A percentile compares a stretch with the other conserved stretches of the same genome.
Conservation (phyloP, 202 grass and related monocot species). For the Panicum virgatum region DNA sequence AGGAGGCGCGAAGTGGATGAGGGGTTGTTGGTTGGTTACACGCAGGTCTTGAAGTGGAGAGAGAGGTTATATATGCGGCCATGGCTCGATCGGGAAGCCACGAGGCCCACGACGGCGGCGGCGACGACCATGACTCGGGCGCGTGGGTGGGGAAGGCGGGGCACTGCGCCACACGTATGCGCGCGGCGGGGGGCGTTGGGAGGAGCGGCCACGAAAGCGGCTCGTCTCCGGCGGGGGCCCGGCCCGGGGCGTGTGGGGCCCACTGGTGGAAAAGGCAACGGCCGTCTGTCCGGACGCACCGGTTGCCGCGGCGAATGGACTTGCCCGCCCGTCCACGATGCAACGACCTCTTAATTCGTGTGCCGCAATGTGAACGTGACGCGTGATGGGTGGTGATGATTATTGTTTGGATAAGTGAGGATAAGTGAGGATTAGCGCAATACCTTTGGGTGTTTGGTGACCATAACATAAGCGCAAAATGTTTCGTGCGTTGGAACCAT, state of each 20-base stretch:
- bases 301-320: too few species aligned
- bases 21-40: neutral
- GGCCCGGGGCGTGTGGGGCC: neutral
- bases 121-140: neutral
- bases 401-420: too few species aligned
- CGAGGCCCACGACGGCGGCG: neutral
- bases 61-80: conserved; percentile 30
- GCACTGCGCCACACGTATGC: too few species aligned
- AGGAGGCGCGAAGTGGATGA: neutral
- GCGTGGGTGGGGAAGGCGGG: neutral
- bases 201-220: too few species aligned
- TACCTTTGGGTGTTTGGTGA: too few species aligned
- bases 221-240: too few species aligned
- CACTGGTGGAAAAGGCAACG: neutral
- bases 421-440: neutral
- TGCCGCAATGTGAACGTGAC: neutral
- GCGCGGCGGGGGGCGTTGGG: too few species aligned
- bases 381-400: neutral
- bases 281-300: too few species aligned
- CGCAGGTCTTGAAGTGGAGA: neutral
- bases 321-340: too few species aligned
- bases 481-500: too few species aligned
- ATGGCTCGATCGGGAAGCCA: neutral
- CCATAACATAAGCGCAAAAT: too few species aligned
- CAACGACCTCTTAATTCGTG: too few species aligned